Conservation (phyloP, 2,329 filamentous ascomycete genomes). For the Ophiostoma triangulosporum region DNA sequence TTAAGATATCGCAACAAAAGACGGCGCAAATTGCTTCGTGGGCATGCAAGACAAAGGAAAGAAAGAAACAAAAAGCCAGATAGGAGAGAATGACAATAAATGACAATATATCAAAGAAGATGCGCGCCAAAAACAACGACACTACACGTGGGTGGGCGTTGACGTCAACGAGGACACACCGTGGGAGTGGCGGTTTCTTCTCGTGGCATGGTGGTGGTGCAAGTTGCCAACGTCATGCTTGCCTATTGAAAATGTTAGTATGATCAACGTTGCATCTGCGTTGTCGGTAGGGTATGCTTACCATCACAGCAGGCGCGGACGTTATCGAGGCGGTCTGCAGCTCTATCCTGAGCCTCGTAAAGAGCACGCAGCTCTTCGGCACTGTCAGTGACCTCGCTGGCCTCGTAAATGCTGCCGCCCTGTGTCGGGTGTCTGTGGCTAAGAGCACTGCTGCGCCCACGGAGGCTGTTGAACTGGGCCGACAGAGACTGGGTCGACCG, state of each 20-base stretch:
- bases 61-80: background rate
- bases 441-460: slow-evolving; percentile 33
- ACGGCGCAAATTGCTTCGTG: slow-evolving; percentile 2
- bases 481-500: slow-evolving; percentile 28
- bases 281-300: slow-evolving; percentile 30
- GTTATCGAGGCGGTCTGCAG: slow-evolving; percentile 76
- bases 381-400: slow-evolving; percentile 55
- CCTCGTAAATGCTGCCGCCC: slow-evolving; percentile 29
- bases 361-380: slow-evolving; percentile 72
- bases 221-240: slow-evolving; percentile 61
- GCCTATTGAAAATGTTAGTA: slow-evolving; percentile 27
- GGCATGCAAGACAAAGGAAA: background rate
- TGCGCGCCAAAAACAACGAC: background rate
- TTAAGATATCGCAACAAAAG: slow-evolving; percentile 3
- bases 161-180: slow-evolving; percentile 4
- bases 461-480: slow-evolving; percentile 37
- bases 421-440: slow-evolving; percentile 9
- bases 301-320: slow-evolving; percentile 96
- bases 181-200: slow-evolving; percentile 13
- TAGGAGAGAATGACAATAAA: background rate
- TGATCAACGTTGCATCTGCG: background rate
- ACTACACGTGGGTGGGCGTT: slow-evolving; percentile 8
- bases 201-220: slow-evolving; percentile 20
- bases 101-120: background rate
- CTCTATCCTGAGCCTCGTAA: slow-evolving; percentile 64